These are phyloP conservation scores for Beauveria sp. DNA, from an alignment of 2,329 filamentous ascomycete genomes.

Conservation along the genomic window DNA sequence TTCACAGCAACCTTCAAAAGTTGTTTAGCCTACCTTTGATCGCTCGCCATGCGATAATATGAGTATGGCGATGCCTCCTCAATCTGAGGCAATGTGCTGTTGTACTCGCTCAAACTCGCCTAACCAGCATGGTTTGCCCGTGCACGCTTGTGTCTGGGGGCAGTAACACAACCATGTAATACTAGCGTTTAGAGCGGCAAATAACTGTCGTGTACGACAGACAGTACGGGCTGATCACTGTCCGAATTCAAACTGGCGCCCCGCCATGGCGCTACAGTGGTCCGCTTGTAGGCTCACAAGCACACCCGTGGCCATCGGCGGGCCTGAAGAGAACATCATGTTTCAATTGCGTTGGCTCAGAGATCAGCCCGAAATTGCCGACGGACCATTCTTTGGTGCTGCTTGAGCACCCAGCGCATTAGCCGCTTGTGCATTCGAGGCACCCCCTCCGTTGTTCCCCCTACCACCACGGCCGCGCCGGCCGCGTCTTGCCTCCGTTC, in stretches of 20 bases:
- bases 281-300: not conserved
- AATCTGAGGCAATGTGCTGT: not conserved
- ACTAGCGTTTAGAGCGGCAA: not conserved
- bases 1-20: not conserved
- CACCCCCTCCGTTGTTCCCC: conserved; percentile 13
- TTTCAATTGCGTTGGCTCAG: not conserved
- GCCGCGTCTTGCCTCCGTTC: conserved; percentile 25
- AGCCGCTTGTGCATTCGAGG: conserved; percentile 9
- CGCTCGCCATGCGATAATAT: not conserved
- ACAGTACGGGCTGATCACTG: not conserved
- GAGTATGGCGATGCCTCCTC: not conserved
- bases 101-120: not conserved
- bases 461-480: conserved; percentile 26
- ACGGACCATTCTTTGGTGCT: not conserved
- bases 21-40: not conserved
- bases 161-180: not conserved
- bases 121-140: not conserved
- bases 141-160: not conserved
- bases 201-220: not conserved
- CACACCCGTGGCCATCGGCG: not conserved
- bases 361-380: conserved; percentile 11
- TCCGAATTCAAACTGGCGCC: not conserved
- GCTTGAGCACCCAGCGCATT: not conserved
- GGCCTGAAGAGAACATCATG: not conserved
- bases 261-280: not conserved